Evolutionary conservation across 148 eudicot species (phyloP), one percentile per base, ranked within the genome.

Genomic region (Euryodendron excelsum): DNA sequence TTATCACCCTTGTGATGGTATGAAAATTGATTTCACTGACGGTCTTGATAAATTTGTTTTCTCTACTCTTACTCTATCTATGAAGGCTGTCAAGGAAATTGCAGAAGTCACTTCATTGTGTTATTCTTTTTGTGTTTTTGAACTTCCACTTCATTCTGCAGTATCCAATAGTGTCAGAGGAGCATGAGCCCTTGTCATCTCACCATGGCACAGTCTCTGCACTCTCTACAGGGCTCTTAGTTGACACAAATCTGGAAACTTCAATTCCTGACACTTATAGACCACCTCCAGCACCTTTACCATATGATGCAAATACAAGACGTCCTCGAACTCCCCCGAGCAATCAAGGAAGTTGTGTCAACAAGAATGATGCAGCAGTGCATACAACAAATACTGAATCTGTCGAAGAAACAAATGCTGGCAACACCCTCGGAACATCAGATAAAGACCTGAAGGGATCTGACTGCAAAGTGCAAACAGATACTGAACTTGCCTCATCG

Each of bases 181-280:
- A 87, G 80, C 96, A 78, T 25, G 84, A 79, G 67, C 96, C 94
- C 31, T 86, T 95, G 50, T 87, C 98, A 41, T 80, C 90, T 76
- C 86, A 83, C 67, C 86, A 77, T 74, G 87, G 80, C 33, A 73
- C 84, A 66, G 80, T 85, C 36, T 62, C 89, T 60, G 86, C 89
- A 50, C 69, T 80, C 45, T 84, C 97, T 31, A 78, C 92, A 5
- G 93, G 89, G 41, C 88, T 92, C 55, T 84, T 91, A 80, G 96
- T 95, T 59, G 87, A 95, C 81, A 88, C 96, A 37, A 93, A 95
- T 86, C 83, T 95, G 34, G 96, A 93, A 55, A 92, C 94, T 31
- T 85, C 98, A 66, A 78, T 71, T 72, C 91, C 90, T 4, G 97
- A 92, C 80, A 91, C 94, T 66, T 95, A 85, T 52, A 87, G 85